Evolutionary conservation across 768 basidiomycete genomes (phyloP), one percentile per base, ranked within the genome.

Genomic region (Kwoniella europaea): DNA sequence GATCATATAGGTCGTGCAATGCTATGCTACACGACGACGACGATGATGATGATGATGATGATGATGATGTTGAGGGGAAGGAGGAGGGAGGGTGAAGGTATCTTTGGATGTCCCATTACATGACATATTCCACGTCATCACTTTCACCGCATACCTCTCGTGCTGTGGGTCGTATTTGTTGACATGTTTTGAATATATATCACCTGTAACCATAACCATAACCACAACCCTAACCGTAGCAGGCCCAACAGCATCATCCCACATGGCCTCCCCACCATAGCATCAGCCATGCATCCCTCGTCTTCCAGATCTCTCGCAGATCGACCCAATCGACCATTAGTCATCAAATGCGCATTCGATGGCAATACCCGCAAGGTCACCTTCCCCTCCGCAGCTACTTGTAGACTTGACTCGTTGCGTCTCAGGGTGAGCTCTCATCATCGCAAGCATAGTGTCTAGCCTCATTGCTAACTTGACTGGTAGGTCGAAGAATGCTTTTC

Each of bases 401-500:
- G 92, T 81, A 89, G 89, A 2, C 92, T 90, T 77, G 89, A 91
- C 65, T 85, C 90, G 22, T 86, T 97, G 54, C 87, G 89, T 77
- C 86, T 85, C 58, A 91, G 90, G 86, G 94, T 93, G 82, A 74
- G 88, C 77, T 16, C 15, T 50, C 20, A 52, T 41, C n/a, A 24
- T 15, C 2, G 20, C 50, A 10, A 29, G 16, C 43, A 18, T 29
- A 10, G 16, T n/a, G n/a, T 2, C 13, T 24, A 42, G 4, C 18
- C 20, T 35, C 12, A 4, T 12, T 35, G 42, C 13, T 13, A 6
- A 77, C 10, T 27, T n/a, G 15, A 63, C 2, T 10, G 10, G 54
- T 43, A 96, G 94, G 88, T 97, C 43, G 92, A 93, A 75, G 90
- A 92, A 79, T 90, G 90, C 71, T 97, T 93, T 81, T 87, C 90